These are phyloP conservation scores for Mikania micrantha DNA, from an alignment of 129 eudicot species.

Conservation along the genomic window DNA sequence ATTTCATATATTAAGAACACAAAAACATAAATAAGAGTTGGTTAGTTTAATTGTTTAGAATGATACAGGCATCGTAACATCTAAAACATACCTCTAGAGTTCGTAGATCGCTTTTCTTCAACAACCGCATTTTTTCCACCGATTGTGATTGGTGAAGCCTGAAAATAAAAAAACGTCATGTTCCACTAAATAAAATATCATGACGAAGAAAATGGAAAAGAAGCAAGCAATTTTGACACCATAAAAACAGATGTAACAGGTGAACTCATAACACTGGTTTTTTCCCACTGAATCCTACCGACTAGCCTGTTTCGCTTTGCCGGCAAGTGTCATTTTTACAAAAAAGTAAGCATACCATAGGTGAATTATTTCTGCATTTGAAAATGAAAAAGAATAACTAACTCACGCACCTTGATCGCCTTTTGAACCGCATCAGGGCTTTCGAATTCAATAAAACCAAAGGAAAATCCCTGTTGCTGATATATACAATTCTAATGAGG, in stretches of 20 bases:
- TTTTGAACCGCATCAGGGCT: constrained; percentile 53
- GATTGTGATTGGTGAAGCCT: constrained; percentile 78
- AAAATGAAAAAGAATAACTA: not conserved
- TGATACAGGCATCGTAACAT: too few species aligned
- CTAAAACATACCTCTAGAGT: constrained; percentile 50
- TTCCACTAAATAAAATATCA: not conserved
- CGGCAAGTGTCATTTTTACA: not conserved
- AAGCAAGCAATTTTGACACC: not conserved
- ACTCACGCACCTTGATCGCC: constrained; percentile 65
- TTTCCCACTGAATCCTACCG: too few species aligned
- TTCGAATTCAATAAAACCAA: constrained; percentile 96
- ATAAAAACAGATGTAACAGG: not conserved
- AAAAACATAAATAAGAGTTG: too few species aligned
- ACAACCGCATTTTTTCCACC: constrained; percentile 50
- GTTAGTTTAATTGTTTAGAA: too few species aligned
- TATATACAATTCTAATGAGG: constrained; percentile 7
- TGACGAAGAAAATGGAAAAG: not conserved
- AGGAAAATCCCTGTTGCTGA: constrained; percentile 73
- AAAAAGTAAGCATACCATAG: not conserved
- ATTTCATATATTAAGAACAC: not conserved
- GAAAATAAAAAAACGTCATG: not conserved
- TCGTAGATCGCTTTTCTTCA: constrained; percentile 83
- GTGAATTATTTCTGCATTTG: not conserved
- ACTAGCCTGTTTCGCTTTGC: too few species aligned
- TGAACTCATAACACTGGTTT: too few species aligned